Conservation (phyloP, 1,284 basidiomycete species). For the Bondarzewia mesenterica region DNA sequence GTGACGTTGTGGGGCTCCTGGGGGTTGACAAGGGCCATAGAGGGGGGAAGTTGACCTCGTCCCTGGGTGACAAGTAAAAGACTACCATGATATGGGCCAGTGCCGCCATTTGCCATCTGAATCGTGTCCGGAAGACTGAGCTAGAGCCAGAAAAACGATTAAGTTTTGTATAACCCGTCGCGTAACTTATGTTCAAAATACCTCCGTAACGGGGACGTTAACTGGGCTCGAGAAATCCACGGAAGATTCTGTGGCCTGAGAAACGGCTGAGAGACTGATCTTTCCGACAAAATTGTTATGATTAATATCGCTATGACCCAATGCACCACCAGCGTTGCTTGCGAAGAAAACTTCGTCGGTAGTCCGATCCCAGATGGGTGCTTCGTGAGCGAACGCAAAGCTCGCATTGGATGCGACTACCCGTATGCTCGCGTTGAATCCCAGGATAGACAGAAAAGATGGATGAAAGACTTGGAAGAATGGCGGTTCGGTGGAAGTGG, state of each 20-base stretch:
- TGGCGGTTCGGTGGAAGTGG: slow-evolving; percentile 37
- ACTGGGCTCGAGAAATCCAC: slow-evolving; percentile 28
- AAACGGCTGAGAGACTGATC: slow-evolving; percentile 29
- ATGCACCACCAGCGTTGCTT: slow-evolving; percentile 36
- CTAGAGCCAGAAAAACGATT: too few species aligned
- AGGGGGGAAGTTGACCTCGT: slow-evolving; percentile 52
- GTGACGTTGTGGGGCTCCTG: slow-evolving; percentile 35
- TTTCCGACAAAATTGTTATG: slow-evolving; percentile 34
- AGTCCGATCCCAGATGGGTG: slow-evolving; percentile 51
- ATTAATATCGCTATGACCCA: slow-evolving; percentile 34
- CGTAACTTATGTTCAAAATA: too few species aligned
- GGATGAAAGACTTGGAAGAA: slow-evolving; percentile 66
- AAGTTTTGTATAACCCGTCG: too few species aligned
- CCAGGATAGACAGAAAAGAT: slow-evolving; percentile 53
- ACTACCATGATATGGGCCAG: slow-evolving; percentile 55
- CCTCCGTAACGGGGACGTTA: slow-evolving; percentile 47
- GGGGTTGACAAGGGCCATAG: slow-evolving; percentile 61
- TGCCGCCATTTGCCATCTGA: slow-evolving; percentile 72
- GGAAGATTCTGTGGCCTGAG: slow-evolving; percentile 16
- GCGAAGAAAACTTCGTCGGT: slow-evolving; percentile 52
- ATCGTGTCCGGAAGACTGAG: slow-evolving; percentile 38
- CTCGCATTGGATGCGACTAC: slow-evolving; percentile 48
- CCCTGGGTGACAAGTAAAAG: slow-evolving; percentile 65
- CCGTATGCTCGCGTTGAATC: slow-evolving; percentile 46
- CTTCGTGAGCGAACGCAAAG: slow-evolving; percentile 71